These are phyloP conservation scores for Plasmodium gallinaceum DNA, from an alignment of 169 alveolate genomes.

Conservation along the genomic window DNA sequence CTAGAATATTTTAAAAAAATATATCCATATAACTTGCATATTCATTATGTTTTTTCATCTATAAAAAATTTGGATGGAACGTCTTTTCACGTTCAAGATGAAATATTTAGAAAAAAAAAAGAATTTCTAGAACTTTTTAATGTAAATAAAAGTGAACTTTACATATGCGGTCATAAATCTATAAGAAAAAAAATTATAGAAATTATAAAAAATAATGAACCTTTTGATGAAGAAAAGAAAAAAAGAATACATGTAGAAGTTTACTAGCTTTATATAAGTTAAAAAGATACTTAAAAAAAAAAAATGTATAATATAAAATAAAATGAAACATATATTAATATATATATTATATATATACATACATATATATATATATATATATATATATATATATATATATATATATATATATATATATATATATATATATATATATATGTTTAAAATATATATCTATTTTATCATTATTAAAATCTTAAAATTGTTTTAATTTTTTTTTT, in stretches of 20 bases:
- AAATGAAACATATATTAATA: neutral
- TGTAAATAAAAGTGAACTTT: conserved; percentile 35
- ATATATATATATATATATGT: neutral
- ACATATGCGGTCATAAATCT: conserved; percentile 69
- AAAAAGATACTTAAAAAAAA: neutral
- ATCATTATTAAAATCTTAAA: neutral
- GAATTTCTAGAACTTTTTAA: conserved; percentile 43
- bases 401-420: neutral
- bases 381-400: conserved; percentile 13
- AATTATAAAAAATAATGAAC: conserved; percentile 18
- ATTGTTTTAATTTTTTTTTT: neutral
- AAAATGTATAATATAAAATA: neutral
- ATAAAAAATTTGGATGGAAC: conserved; percentile 30
- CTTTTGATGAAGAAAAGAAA: conserved; percentile 6
- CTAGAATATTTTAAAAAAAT: conserved; percentile 73
- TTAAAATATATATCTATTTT: neutral
- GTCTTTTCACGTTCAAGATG: conserved; percentile 64
- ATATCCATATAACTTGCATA: conserved; percentile 68
- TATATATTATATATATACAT: neutral
- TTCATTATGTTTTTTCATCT: conserved; percentile 77
- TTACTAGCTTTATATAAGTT: neutral
- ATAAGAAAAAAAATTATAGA: conserved; percentile 43
- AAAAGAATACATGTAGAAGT: conserved; percentile 67
- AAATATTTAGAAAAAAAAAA: conserved; percentile 39
- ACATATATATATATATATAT: conserved; percentile 14